A percentile compares a stretch with the other conserved stretches of the same genome.
These are phyloP conservation scores for Puccinia triticina DNA, from an alignment of 1,284 basidiomycete species.

Conservation along the genomic window DNA sequence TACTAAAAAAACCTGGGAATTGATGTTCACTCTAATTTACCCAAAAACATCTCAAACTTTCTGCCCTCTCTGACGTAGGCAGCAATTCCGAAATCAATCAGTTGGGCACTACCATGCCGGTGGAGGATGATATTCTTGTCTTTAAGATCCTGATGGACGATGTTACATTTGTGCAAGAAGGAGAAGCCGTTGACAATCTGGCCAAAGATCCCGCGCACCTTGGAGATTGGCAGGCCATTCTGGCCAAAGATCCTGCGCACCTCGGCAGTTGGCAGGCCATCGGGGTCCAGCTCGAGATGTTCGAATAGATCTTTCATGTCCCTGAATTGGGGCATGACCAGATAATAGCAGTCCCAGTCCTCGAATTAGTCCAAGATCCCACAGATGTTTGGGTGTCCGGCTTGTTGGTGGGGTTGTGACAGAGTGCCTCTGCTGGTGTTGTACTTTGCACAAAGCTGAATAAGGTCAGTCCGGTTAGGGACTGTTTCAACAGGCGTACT, in stretches of 20 bases:
- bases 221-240: constrained; percentile 81
- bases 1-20: neutral
- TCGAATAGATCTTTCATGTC: constrained; percentile 82
- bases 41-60: constrained; percentile 59
- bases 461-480: constrained; percentile 53
- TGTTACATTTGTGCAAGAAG: too few relatives aligned
- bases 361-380: constrained; percentile 96
- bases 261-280: constrained; percentile 75
- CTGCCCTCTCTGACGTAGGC: too few relatives aligned
- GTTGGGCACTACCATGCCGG: too few relatives aligned
- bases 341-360: too few relatives aligned
- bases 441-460: constrained; percentile 67
- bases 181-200: too few relatives aligned
- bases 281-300: constrained; percentile 83
- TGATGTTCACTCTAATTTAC: constrained; percentile 56
- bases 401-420: constrained; percentile 50
- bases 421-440: constrained; percentile 65
- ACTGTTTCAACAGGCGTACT: constrained; percentile 53
- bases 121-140: too few relatives aligned
- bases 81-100: too few relatives aligned
- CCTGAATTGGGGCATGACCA: too few relatives aligned
- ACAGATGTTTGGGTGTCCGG: constrained; percentile 89
- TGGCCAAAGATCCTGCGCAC: constrained; percentile 88
- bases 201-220: constrained; percentile 58
- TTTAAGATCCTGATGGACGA: too few relatives aligned